phyloP scores from a whole-genome alignment of 2,329 filamentous ascomycete species.

The Stromatinia cepivora region DNA sequence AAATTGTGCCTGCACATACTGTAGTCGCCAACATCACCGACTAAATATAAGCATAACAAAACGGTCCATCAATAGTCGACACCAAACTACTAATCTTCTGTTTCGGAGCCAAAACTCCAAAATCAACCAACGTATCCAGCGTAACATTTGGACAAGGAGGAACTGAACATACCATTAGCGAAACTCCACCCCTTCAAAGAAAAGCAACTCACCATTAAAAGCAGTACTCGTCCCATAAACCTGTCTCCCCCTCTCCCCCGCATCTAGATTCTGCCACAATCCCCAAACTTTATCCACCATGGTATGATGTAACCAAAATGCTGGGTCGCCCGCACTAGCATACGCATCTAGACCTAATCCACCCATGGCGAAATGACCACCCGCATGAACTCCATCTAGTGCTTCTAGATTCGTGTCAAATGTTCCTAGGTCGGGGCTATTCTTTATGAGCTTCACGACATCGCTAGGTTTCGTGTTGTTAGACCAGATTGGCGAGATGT shows the following conservation, averaged over 20 bases:
- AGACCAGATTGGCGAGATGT: neutral
- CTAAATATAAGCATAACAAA: conserved; percentile 48
- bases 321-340: conserved; percentile 47
- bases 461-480: conserved; percentile 11
- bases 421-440: neutral
- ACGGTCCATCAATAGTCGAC: conserved; percentile 41
- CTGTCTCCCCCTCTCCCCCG: conserved; percentile 30
- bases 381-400: conserved; percentile 12
- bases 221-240: conserved; percentile 10
- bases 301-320: conserved; percentile 49
- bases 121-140: conserved; percentile 5
- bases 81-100: conserved; percentile 37
- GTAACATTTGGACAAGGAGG: conserved; percentile 10
- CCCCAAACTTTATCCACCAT: conserved; percentile 50
- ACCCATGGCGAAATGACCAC: conserved; percentile 17
- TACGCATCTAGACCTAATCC: conserved; percentile 41
- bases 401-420: conserved; percentile 3
- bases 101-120: conserved; percentile 3
- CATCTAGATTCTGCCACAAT: conserved; percentile 47
- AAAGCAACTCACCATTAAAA: neutral
- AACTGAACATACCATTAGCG: neutral
- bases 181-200: neutral
- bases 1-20: neutral
- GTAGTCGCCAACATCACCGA: neutral
- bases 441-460: neutral